Conservation (phyloP, 2,329 filamentous ascomycete species). For the Amauroascus verrucosus region DNA sequence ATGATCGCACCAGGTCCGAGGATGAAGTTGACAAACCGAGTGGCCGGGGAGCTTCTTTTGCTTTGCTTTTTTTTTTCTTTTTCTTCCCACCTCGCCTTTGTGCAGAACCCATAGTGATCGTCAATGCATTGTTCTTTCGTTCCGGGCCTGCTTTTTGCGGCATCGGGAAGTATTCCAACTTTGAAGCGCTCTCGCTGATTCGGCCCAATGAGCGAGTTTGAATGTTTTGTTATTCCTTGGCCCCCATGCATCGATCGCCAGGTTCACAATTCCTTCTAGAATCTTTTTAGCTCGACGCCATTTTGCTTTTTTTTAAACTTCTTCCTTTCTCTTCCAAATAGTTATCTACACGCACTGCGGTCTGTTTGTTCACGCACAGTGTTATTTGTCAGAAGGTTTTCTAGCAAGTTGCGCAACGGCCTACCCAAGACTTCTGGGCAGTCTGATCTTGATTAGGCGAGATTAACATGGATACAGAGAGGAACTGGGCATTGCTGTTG, state of each 20-base stretch:
- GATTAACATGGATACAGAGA: not conserved
- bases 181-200: not conserved
- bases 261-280: slow-evolving; percentile 3
- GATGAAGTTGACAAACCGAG: no score
- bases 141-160: not conserved
- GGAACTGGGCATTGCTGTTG: no score
- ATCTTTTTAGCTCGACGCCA: not conserved
- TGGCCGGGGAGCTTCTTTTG: not conserved
- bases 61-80: not conserved
- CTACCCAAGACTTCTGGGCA: not conserved
- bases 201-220: not conserved
- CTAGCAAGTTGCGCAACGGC: not conserved
- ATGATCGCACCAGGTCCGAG: no score
- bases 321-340: not conserved
- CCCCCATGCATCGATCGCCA: not conserved
- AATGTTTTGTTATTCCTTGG: not conserved
- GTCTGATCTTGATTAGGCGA: not conserved
- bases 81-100: not conserved
- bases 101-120: not conserved
- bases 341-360: not conserved
- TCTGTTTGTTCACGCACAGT: not conserved
- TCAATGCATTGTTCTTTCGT: not conserved
- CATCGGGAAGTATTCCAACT: not conserved
- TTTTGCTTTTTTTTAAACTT: no score
- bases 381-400: not conserved